phyloP scores from a whole-genome alignment of 202 grass and related monocot species.

The Digitaria exilis region DNA sequence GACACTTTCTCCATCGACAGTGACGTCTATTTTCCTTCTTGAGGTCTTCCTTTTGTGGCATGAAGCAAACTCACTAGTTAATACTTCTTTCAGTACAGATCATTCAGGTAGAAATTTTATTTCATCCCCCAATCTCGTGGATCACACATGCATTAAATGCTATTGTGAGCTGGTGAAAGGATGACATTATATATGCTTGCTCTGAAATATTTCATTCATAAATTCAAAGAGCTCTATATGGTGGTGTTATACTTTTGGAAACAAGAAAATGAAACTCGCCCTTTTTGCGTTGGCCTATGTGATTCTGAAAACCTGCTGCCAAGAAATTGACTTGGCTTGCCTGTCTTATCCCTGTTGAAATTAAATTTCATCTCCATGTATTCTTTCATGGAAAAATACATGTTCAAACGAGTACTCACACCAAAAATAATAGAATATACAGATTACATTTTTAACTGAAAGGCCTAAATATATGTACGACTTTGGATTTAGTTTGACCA shows the following conservation, averaged over 20 bases:
- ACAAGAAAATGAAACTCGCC: background rate
- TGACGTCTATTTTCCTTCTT: background rate
- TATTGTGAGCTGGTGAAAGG: background rate
- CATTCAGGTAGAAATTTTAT: background rate
- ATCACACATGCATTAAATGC: background rate
- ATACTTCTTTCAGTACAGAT: background rate
- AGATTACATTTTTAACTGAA: background rate
- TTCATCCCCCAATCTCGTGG: background rate
- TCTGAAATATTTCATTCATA: too few relatives aligned
- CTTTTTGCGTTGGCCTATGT: background rate
- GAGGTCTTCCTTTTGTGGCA: background rate
- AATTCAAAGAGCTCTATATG: too few relatives aligned
- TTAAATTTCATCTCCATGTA: background rate
- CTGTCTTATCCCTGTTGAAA: background rate
- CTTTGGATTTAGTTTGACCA: background rate
- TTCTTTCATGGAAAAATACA: background rate
- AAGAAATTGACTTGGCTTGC: background rate
- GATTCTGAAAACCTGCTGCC: background rate
- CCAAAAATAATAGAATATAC: background rate
- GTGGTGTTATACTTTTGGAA: background rate
- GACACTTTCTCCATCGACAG: background rate
- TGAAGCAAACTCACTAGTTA: background rate
- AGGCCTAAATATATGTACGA: background rate
- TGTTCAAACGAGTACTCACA: background rate
- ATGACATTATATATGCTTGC: too few relatives aligned